Percentiles rank a stretch among this genome's conserved stretches.
phyloP scores from a whole-genome alignment of 768 basidiomycete species.

The Lactarius evosmus region DNA sequence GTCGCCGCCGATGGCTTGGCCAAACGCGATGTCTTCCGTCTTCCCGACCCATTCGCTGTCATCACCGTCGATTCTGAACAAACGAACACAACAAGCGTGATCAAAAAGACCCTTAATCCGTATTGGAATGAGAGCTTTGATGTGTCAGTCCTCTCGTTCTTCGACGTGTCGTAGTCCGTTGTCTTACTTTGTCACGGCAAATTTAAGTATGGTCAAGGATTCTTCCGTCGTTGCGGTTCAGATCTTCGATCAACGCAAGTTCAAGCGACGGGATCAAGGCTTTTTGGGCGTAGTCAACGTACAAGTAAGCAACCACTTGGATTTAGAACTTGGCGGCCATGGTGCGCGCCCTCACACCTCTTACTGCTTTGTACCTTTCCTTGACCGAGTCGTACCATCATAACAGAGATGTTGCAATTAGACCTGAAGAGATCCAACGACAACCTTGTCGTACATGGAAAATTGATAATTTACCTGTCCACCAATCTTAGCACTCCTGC shows the following conservation, averaged over 20 bases:
- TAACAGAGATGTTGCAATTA: constrained; percentile 83
- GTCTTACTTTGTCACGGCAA: not conserved
- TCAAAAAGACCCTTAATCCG: constrained; percentile 92
- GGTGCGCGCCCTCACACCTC: constrained; percentile 51
- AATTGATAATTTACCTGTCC: constrained; percentile 93
- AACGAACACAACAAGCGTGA: constrained; percentile 94
- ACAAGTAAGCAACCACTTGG: constrained; percentile 83
- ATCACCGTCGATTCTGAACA: constrained; percentile 98
- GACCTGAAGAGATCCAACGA: constrained; percentile 99
- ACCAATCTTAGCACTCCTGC: constrained; percentile 87
- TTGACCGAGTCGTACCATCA: not conserved
- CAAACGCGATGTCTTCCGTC: constrained; percentile 93
- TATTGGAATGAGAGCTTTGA: constrained; percentile 99
- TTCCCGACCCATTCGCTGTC: constrained; percentile 97
- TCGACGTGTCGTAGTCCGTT: constrained; percentile 12
- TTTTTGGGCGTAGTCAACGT: constrained; percentile 98
- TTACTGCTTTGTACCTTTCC: not conserved
- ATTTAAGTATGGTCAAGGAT: constrained; percentile 83
- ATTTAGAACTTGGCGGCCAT: constrained; percentile 89
- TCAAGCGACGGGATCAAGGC: constrained; percentile 97
- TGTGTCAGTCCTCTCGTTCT: constrained; percentile 55
- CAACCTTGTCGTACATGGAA: constrained; percentile 95
- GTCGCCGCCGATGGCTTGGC: constrained; percentile 93
- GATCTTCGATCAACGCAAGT: constrained; percentile 99
- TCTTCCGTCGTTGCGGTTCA: constrained; percentile 98